Percentiles rank a stretch among this genome's conserved stretches.
Conservation (phyloP, 2,329 filamentous ascomycete genomes). For the Metarhizium humberi region DNA sequence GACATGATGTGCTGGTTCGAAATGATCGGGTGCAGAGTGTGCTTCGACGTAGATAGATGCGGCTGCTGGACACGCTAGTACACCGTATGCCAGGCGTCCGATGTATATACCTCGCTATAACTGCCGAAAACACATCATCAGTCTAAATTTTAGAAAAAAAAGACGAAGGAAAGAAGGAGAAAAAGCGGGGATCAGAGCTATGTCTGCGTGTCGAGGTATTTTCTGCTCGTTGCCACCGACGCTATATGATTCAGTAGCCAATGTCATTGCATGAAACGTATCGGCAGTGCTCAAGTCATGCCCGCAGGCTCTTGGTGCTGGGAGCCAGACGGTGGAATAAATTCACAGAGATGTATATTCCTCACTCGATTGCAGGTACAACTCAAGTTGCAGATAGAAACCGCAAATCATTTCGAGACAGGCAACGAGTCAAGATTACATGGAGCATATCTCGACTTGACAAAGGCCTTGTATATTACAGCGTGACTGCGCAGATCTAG, state of each 20-base stretch:
- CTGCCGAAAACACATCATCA: neutral
- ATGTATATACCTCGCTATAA: neutral
- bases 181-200: neutral
- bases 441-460: neutral
- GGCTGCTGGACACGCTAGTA: neutral
- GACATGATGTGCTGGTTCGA: slow-evolving; percentile 3
- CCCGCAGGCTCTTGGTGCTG: neutral
- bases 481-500: neutral
- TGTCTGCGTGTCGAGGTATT: neutral
- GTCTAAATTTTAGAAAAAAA: neutral
- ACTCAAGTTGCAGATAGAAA: too few relatives aligned
- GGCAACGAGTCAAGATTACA: neutral
- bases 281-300: neutral
- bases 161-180: neutral
- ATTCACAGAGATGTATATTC: too few relatives aligned
- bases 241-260: neutral
- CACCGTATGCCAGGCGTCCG: neutral
- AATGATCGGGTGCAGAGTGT: slow-evolving; percentile 2
- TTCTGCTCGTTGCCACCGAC: neutral
- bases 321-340: too few relatives aligned
- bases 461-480: neutral
- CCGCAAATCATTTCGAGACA: neutral
- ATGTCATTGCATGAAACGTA: neutral
- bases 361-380: too few relatives aligned
- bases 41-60: neutral